Evolutionary conservation across 768 basidiomycete genomes (phyloP), one percentile per base, ranked within the genome.

Genomic region (Suillus plorans): DNA sequence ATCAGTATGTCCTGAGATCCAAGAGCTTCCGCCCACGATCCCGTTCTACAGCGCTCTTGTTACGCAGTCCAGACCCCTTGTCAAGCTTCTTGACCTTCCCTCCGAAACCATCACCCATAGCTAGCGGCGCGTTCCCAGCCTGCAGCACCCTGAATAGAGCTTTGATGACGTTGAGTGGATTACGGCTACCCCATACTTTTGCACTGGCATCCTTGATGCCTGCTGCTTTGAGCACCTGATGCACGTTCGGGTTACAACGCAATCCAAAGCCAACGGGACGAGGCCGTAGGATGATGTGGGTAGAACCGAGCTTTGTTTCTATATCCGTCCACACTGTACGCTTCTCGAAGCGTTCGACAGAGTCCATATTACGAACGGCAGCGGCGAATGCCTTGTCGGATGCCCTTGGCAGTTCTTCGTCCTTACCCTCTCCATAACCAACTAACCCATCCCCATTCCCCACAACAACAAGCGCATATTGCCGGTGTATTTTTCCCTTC

Each of bases 271-370:
- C 97, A 73, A 93, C 86, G 8, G 91, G 90, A 39, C 90, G 82
- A 0, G 91, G 92, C 31, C 97, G 85, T 71, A 99, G 77, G 68
- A 92, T 84, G 67, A 99, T 81, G 66, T 84, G 84, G 9, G 93
- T 95, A 16, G 91, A 82, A 20, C 95, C 94, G 67, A 94, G 88
- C 79, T 99, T 99, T 67, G 81, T 82, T 61, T 85, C 80, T 81
- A 96, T 86, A 61, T 95, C 91, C 25, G 94, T 94, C 92, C 94
- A 98, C 20, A 97, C 83, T n/a, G 97, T 99, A 60, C 97, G 86
- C 67, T 87, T 81, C 77, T 99, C 97, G 77, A 95, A 98, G n/a
- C 94, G 87, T 68, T 92, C 90, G 62, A 99, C 94, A 71, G 82
- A 90, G 77, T 98, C 97, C 90, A 98, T 90, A 72, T 89, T 91